phyloP scores from a whole-genome alignment of 1,284 basidiomycete species.

The Vanrija pseudolonga region DNA sequence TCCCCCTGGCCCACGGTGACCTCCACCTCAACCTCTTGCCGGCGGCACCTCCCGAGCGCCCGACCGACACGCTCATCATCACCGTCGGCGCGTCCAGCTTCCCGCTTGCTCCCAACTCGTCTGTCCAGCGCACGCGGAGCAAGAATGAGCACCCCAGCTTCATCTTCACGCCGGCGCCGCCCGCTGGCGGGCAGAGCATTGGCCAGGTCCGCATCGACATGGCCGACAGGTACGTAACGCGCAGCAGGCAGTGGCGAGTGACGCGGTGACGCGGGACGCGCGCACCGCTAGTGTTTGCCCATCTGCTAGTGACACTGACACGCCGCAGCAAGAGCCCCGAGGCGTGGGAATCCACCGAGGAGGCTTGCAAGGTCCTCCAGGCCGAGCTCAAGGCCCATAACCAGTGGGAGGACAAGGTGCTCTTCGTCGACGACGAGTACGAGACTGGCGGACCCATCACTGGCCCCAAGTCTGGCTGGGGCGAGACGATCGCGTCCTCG shows the following conservation, averaged over 20 bases:
- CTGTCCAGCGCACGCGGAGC: slow-evolving; percentile 38
- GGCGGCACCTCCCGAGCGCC: slow-evolving; percentile 36
- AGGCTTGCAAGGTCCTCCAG: slow-evolving; percentile 32
- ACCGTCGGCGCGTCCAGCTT: slow-evolving; percentile 39
- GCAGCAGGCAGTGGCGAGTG: not conserved
- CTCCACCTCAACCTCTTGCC: slow-evolving; percentile 41
- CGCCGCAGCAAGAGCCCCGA: slow-evolving; percentile 29
- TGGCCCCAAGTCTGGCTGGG: slow-evolving; percentile 31
- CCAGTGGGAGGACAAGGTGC: slow-evolving; percentile 39
- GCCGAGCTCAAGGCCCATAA: slow-evolving; percentile 30
- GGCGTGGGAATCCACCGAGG: slow-evolving; percentile 43
- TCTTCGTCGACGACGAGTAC: slow-evolving; percentile 47
- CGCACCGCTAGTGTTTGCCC: not conserved
- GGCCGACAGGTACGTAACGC: slow-evolving; percentile 31
- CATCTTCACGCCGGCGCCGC: slow-evolving; percentile 41
- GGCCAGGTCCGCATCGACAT: slow-evolving; percentile 45
- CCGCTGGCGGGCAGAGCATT: slow-evolving; percentile 32
- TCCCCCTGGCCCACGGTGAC: slow-evolving; percentile 42
- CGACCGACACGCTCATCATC: slow-evolving; percentile 33
- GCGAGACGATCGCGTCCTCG: slow-evolving; percentile 35
- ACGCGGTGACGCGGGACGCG: not conserved
- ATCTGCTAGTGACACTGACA: not conserved
- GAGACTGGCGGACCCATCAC: slow-evolving; percentile 29
- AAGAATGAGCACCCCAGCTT: slow-evolving; percentile 42
- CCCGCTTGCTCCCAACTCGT: slow-evolving; percentile 32